Conservation (phyloP, 805 yeast species). For the Wickerhamomyces sydowiorum region DNA sequence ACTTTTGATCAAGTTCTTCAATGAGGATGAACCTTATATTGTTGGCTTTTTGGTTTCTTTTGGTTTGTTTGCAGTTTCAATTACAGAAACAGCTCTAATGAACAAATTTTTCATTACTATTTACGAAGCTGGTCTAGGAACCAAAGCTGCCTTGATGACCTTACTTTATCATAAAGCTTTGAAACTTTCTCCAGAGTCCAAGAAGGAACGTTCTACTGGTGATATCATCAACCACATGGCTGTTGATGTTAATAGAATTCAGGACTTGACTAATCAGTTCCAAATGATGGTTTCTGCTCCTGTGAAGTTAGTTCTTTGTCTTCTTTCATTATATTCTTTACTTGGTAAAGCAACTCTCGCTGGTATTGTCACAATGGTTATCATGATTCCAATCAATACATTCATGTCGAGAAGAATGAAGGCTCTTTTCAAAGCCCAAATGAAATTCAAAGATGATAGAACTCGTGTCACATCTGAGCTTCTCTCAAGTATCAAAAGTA, state of each 20-base stretch:
- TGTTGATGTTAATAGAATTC: slow-evolving; percentile 66
- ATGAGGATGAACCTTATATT: slow-evolving; percentile 30
- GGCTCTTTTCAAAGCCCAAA: slow-evolving; percentile 44
- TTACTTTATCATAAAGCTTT: slow-evolving; percentile 68
- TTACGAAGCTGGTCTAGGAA: slow-evolving; percentile 56
- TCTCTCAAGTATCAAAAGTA: slow-evolving; percentile 52
- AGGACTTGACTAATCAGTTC: slow-evolving; percentile 48
- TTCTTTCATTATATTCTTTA: slow-evolving; percentile 47
- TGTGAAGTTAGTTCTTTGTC: slow-evolving; percentile 44
- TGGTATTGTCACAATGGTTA: slow-evolving; percentile 45
- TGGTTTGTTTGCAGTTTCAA: slow-evolving; percentile 56
- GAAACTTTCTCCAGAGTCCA: slow-evolving; percentile 58
- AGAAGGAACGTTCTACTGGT: slow-evolving; percentile 59
- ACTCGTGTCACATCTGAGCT: slow-evolving; percentile 56
- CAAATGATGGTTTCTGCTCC: slow-evolving; percentile 57
- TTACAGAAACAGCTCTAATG: slow-evolving; percentile 53
- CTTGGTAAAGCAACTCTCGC: slow-evolving; percentile 55
- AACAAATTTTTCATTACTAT: slow-evolving; percentile 64
- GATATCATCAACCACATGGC: slow-evolving; percentile 76
- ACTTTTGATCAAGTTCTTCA: slow-evolving; percentile 55
- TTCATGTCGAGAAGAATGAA: slow-evolving; percentile 39
- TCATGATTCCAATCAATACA: slow-evolving; percentile 57
- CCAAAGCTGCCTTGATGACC: slow-evolving; percentile 61
- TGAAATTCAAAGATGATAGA: slow-evolving; percentile 59
- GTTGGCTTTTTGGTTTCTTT: slow-evolving; percentile 57